A percentile compares a stretch with the other conserved stretches of the same genome.
phyloP scores from a whole-genome alignment of 257 asterid species.

The Solanum neorickii region DNA sequence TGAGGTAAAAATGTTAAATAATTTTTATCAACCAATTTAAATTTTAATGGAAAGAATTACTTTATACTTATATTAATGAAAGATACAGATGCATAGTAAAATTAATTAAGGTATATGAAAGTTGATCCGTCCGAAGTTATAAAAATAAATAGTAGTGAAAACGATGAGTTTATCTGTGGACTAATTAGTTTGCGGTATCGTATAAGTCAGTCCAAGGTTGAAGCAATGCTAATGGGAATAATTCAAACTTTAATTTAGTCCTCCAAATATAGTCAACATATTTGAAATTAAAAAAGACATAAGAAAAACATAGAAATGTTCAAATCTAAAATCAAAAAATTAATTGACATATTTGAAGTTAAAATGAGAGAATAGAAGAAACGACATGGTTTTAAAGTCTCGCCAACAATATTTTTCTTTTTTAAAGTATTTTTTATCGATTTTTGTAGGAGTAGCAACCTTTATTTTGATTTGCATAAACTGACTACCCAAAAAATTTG shows the following conservation, averaged over 20 bases:
- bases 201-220: background rate
- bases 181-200: background rate
- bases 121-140: background rate
- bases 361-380: background rate
- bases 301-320: background rate
- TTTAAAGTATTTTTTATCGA: too few species aligned
- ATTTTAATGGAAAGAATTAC: background rate
- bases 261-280: background rate
- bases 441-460: background rate
- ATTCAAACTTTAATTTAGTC: background rate
- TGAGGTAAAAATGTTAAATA: too few species aligned
- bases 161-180: background rate
- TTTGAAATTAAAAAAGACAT: background rate
- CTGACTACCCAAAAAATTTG: background rate
- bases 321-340: background rate
- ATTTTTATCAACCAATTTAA: background rate
- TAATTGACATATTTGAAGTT: background rate
- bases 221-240: background rate
- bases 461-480: too few species aligned
- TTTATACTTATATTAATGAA: background rate
- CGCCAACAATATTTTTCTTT: background rate
- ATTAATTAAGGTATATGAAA: background rate
- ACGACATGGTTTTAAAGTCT: background rate
- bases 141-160: background rate
- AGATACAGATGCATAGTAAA: background rate